Percentiles rank a stretch among this genome's conserved stretches.
These are phyloP conservation scores for Tetrahymena borealis DNA, from an alignment of 73 alveolate genomes.

Conservation along the genomic window DNA sequence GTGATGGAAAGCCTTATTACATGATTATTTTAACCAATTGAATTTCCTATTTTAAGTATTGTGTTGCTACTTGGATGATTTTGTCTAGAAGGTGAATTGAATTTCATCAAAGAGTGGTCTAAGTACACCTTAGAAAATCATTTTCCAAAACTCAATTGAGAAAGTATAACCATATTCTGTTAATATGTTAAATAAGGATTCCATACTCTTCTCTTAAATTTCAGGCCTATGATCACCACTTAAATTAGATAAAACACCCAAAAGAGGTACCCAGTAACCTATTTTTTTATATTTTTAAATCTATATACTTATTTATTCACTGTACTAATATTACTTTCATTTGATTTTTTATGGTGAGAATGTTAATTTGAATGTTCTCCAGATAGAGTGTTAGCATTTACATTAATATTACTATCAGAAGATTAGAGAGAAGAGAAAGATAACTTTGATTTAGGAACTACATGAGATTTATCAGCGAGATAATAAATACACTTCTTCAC, in stretches of 20 bases:
- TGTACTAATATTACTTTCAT: conserved; percentile 3
- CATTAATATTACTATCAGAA: background rate
- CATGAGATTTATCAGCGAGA: conserved; percentile 17
- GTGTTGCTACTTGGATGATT: background rate
- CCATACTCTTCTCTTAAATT: conserved; percentile 29
- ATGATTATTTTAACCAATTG: conserved; percentile 29
- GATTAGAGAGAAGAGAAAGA: background rate
- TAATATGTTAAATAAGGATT: conserved; percentile 10
- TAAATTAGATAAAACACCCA: conserved; percentile 25
- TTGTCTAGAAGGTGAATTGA: conserved; percentile 17
- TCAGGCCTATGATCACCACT: conserved; percentile 35
- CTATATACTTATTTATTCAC: background rate
- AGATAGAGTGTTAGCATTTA: no score
- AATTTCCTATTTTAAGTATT: background rate
- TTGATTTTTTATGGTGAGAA: background rate
- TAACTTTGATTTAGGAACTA: conserved; percentile 13
- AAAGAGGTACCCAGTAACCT: conserved; percentile 35
- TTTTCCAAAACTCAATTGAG: conserved; percentile 39
- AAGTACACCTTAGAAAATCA: conserved; percentile 18
- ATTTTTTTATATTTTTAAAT: background rate
- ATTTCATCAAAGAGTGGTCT: conserved; percentile 48
- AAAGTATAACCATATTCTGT: conserved; percentile 31
- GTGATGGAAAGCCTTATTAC: conserved; percentile 27
- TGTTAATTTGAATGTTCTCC: conserved; percentile 9
- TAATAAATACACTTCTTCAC: conserved; percentile 2